A percentile compares a stretch with the other conserved stretches of the same genome.
phyloP scores from a whole-genome alignment of 306 rosid species.

The Cucurbita moschata region DNA sequence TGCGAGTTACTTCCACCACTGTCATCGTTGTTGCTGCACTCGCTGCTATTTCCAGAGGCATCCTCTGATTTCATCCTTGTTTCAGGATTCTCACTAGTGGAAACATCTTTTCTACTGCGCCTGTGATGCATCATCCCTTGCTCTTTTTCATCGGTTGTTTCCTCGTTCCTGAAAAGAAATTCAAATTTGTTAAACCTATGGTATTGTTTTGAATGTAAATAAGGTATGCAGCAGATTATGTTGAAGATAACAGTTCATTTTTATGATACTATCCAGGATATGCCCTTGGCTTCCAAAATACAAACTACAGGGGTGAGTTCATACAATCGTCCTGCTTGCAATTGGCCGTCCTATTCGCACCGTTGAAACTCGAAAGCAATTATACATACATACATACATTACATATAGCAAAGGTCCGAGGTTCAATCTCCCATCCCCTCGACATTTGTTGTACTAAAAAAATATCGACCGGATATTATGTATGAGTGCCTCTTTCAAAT shows the following conservation, averaged over 20 bases:
- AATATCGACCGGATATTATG: neutral
- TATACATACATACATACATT: neutral
- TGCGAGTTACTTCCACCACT: conserved; percentile 11
- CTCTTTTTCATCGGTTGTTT: conserved; percentile 8
- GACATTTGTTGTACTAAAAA: too few species aligned
- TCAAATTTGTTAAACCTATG: neutral
- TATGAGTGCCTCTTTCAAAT: neutral
- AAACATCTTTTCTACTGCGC: neutral
- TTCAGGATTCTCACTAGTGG: conserved; percentile 14
- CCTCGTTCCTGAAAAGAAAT: conserved; percentile 14
- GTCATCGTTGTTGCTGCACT: conserved; percentile 23
- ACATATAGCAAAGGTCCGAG: neutral
- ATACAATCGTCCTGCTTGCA: neutral
- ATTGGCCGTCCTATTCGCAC: neutral
- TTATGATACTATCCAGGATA: neutral
- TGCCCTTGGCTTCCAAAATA: neutral
- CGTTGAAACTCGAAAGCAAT: too few species aligned
- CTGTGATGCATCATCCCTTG: conserved; percentile 13
- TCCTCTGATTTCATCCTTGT: conserved; percentile 21
- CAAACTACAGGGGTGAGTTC: neutral
- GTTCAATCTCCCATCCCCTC: too few species aligned
- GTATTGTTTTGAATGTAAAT: neutral
- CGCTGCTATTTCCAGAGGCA: conserved; percentile 11
- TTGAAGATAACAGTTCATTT: neutral
- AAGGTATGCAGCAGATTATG: neutral